Conservation (phyloP, 352 stramenopile species). For the Bremia lactucae region DNA sequence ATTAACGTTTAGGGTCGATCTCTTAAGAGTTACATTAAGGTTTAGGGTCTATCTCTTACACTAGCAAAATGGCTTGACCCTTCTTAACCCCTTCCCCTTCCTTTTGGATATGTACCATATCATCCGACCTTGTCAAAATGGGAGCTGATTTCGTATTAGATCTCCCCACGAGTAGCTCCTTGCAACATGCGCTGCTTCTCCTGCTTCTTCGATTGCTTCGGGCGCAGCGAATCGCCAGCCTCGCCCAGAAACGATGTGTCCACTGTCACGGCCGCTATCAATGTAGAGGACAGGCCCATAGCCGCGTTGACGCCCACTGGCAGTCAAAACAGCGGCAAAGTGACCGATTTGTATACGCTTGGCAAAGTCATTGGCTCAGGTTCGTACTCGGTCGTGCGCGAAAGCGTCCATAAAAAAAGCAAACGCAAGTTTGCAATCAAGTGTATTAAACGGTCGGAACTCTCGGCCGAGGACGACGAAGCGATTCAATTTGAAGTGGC, state of each 20-base stretch:
- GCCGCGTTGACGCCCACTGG: slow-evolving; percentile 13
- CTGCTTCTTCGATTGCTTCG: slow-evolving; percentile 51
- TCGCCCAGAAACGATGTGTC: slow-evolving; percentile 16
- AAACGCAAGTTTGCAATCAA: slow-evolving; percentile 86
- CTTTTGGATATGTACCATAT: too few species aligned
- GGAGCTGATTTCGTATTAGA: too few species aligned
- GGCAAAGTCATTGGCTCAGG: slow-evolving; percentile 82
- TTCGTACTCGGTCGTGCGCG: slow-evolving; percentile 85
- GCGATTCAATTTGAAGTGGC: slow-evolving; percentile 67
- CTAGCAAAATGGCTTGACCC: too few species aligned
- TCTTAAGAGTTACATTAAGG: too few species aligned
- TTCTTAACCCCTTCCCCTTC: too few species aligned
- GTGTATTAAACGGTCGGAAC: slow-evolving; percentile 67
- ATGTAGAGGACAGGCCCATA: slow-evolving; percentile 8
- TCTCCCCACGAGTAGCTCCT: too few species aligned
- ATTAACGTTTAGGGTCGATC: too few species aligned
- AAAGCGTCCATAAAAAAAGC: slow-evolving; percentile 64
- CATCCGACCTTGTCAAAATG: too few species aligned
- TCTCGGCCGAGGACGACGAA: slow-evolving; percentile 69
- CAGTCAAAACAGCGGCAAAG: slow-evolving; percentile 31
- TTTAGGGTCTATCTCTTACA: too few species aligned
- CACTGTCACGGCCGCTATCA: slow-evolving; percentile 4
- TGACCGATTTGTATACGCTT: slow-evolving; percentile 63
- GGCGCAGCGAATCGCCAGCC: slow-evolving; percentile 7
- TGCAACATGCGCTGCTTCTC: slow-evolving; percentile 69